These are phyloP conservation scores for Pholiota molesta DNA, from an alignment of 768 basidiomycete species.

Conservation along the genomic window DNA sequence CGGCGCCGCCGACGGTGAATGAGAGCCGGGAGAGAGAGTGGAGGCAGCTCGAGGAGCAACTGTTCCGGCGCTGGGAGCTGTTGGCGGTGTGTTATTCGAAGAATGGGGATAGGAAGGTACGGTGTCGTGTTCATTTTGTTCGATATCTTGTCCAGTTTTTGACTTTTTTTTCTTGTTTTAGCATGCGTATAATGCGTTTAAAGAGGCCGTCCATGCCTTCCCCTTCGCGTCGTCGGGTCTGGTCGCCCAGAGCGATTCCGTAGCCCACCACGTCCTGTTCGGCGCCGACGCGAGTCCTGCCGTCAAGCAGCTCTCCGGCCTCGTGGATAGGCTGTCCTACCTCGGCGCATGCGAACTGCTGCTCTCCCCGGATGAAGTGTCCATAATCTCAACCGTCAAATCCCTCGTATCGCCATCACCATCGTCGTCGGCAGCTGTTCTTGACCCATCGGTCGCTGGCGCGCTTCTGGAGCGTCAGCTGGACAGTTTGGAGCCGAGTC, in stretches of 20 bases:
- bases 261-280: slow-evolving; percentile 38
- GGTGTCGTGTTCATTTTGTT: slow-evolving; percentile 23
- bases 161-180: slow-evolving; percentile 25
- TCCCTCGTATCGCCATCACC: slow-evolving; percentile 9
- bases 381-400: slow-evolving; percentile 35
- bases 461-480: slow-evolving; percentile 66
- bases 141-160: neutral
- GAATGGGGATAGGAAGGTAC: slow-evolving; percentile 75
- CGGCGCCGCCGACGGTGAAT: slow-evolving; percentile 14
- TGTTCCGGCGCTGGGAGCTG: slow-evolving; percentile 80
- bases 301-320: slow-evolving; percentile 57
- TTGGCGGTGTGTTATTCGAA: slow-evolving; percentile 79
- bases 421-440: slow-evolving; percentile 10
- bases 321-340: slow-evolving; percentile 70
- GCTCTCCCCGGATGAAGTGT: slow-evolving; percentile 50
- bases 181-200: slow-evolving; percentile 64
- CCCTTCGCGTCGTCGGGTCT: slow-evolving; percentile 52
- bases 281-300: slow-evolving; percentile 34
- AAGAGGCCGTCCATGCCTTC: slow-evolving; percentile 53
- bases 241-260: slow-evolving; percentile 31
- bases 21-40: slow-evolving; percentile 44
- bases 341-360: slow-evolving; percentile 70
- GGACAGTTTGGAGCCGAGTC: slow-evolving; percentile 51
- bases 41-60: slow-evolving; percentile 62
- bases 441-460: slow-evolving; percentile 43